Evolutionary conservation across 805 yeast species (phyloP).

Genomic region (Candida nonsorbophila): DNA sequence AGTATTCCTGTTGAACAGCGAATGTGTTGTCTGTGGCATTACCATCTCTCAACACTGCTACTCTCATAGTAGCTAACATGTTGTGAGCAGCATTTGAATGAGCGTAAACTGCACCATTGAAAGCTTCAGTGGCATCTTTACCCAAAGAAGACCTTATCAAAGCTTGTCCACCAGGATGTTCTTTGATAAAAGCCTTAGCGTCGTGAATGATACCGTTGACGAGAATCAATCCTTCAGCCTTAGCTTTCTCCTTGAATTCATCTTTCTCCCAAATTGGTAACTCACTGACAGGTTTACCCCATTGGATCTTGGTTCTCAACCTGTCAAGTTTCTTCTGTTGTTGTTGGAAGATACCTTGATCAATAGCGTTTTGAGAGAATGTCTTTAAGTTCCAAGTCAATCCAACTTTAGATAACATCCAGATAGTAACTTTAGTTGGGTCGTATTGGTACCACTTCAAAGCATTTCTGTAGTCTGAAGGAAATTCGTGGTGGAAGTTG

Average conservation of each 20-base stretch:
- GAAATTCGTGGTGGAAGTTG: constrained; percentile 88
- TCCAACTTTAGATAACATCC: constrained; percentile 56
- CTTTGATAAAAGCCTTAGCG: constrained; percentile 59
- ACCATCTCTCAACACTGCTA: constrained; percentile 69
- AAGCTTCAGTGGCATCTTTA: constrained; percentile 79
- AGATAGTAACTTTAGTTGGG: constrained; percentile 69
- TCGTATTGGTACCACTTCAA: constrained; percentile 85
- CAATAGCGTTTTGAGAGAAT: constrained; percentile 74
- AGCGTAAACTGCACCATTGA: constrained; percentile 81
- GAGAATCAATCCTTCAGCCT: constrained; percentile 56
- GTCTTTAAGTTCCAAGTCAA: constrained; percentile 69
- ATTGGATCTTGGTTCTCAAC: constrained; percentile 55
- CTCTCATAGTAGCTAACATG: constrained; percentile 75
- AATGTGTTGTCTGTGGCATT: constrained; percentile 53
- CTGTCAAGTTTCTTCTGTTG: constrained; percentile 74
- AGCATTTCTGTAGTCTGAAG: constrained; percentile 84
- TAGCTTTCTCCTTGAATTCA: constrained; percentile 50
- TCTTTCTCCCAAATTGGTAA: constrained; percentile 73
- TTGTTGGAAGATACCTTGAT: constrained; percentile 78
- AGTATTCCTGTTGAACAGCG: constrained; percentile 42
- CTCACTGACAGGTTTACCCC: constrained; percentile 67
- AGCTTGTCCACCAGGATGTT: constrained; percentile 84
- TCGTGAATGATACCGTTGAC: constrained; percentile 79
- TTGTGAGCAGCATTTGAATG: constrained; percentile 87
- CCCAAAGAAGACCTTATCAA: constrained; percentile 66